Conservation (phyloP, 1,284 basidiomycete genomes). For the Moniliella sp. region DNA sequence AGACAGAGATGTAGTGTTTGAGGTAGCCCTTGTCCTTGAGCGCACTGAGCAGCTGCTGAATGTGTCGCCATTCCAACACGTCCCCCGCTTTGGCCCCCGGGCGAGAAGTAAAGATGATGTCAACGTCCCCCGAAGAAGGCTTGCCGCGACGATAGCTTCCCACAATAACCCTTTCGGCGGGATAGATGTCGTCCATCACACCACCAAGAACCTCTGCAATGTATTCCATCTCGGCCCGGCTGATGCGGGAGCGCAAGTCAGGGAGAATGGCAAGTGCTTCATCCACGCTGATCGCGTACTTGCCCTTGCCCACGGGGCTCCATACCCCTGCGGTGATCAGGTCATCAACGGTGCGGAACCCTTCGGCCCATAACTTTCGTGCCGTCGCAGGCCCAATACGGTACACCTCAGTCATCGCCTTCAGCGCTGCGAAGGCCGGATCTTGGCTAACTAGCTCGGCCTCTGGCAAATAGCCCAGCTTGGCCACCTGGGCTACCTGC, state of each 20-base stretch:
- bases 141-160: constrained; percentile 19
- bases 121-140: constrained; percentile 11
- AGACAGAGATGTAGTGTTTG: not conserved
- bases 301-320: constrained; percentile 1
- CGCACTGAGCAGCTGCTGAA: not conserved
- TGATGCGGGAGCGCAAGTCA: constrained; percentile 10
- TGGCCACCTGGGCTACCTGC: constrained; percentile 15
- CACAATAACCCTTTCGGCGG: constrained; percentile 8
- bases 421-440: constrained; percentile 13
- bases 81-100: not conserved
- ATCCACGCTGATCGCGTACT: not conserved
- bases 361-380: constrained; percentile 15
- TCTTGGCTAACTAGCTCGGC: constrained; percentile 16
- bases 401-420: constrained; percentile 15
- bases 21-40: not conserved
- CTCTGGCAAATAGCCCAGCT: constrained; percentile 12
- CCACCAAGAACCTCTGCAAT: constrained; percentile 6
- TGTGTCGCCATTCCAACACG: not conserved
- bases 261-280: constrained; percentile 13
- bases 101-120: constrained; percentile 13
- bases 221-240: constrained; percentile 8
- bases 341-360: constrained; percentile 15
- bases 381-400: constrained; percentile 22
- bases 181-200: constrained; percentile 2
- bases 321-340: constrained; percentile 6